Conservation (phyloP, 164 flowering plant genomes). For the Vitis rotundifolia region DNA sequence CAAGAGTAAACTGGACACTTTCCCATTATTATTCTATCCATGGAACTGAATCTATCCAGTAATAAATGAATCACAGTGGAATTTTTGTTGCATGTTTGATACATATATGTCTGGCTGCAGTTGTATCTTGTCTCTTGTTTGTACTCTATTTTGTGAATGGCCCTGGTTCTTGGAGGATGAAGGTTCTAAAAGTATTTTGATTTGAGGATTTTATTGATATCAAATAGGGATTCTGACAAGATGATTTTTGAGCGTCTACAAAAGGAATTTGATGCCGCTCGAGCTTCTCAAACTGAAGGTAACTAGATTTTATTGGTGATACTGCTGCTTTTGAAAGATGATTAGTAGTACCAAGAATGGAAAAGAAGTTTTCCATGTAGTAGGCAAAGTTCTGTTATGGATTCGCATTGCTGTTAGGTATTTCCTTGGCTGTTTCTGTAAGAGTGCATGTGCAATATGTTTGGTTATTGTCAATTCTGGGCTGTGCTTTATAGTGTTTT, state of each 20-base stretch:
- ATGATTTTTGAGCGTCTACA: slow-evolving; percentile 79
- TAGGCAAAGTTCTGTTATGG: too few species aligned
- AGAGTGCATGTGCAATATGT: too few species aligned
- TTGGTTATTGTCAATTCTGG: too few species aligned
- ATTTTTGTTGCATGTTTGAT: background rate
- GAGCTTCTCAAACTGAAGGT: slow-evolving; percentile 93
- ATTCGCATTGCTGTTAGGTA: too few species aligned
- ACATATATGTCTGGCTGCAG: background rate
- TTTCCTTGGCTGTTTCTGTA: too few species aligned
- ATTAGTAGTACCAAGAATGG: too few species aligned
- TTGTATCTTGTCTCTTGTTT: background rate
- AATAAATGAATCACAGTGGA: background rate
- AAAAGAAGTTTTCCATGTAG: too few species aligned
- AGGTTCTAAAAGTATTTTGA: background rate
- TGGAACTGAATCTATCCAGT: background rate
- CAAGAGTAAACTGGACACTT: too few species aligned
- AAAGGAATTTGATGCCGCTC: slow-evolving; percentile 93
- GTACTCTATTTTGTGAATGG: background rate
- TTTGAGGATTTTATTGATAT: slow-evolving; percentile 7
- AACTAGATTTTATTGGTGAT: background rate
- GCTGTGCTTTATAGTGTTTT: too few species aligned
- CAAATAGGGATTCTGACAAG: slow-evolving; percentile 87
- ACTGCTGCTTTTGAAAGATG: too few species aligned
- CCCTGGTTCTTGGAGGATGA: background rate
- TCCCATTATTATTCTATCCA: background rate